Base-by-base conservation (phyloP, 208 protist genomes). In the Crithidia expoeki region DNA sequence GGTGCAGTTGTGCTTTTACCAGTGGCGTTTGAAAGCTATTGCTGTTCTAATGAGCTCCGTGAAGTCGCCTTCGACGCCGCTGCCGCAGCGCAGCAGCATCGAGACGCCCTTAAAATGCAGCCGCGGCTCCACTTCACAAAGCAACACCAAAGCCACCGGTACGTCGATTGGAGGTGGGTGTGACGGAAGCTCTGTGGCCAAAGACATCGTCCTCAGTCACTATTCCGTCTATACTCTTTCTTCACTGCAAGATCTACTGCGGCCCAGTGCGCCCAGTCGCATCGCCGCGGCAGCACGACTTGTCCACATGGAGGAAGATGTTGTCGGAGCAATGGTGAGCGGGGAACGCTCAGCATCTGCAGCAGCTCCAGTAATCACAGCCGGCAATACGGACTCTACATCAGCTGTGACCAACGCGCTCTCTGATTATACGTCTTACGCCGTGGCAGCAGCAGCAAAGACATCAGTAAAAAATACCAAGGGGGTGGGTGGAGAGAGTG, bases 181-280 rank as follows among this genome's bases (percentile, higher is more conserved):
- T 49, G 9, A 17, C 16, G 19, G 44, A 7, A 23, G 44, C 12
- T 2, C 3, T 32, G 32, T 4, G 17, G n/a, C 30, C 19, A 2
- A 30, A 21, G 49, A 38, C 40, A 44, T 68, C 0, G 0, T 36
- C 9, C 40, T 76, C 30, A 42, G 56, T 2, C 66, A 63, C 14
- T 44, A 67, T 32, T 36, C 62, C 16, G 36, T 68, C 5, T 28
- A 68, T 21, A 67, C 50, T 2, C 64, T 77, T 28, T 32, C 49
- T 1, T 56, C 19, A 10, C 57, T 77, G 25, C 38, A 68, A 30
- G 64, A 77, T 47, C 34, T 77, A 4, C 53, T 77, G 49, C 72
- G 72, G 16, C 64, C 72, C 12, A 47, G 49, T 10, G 72, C 72
- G 5, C 64, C 58, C 38, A 53, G 33, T 25, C 64, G 72, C 30